Evolutionary conservation across 805 yeast genomes (phyloP), one percentile per base, ranked within the genome.

Genomic region (Pichia nanzhaoensis): DNA sequence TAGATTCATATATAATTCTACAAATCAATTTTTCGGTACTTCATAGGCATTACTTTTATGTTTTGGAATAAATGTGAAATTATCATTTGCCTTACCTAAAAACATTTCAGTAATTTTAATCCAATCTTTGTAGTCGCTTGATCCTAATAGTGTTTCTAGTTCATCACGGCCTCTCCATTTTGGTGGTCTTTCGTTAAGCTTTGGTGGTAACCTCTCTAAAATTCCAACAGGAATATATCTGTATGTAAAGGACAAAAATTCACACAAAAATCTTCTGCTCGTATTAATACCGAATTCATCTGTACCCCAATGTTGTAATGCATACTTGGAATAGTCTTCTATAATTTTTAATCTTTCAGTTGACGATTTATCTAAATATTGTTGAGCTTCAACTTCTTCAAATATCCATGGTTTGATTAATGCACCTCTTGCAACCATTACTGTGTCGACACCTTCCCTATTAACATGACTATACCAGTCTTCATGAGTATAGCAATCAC

Each of bases 381-480:
- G 98, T 56, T 81, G 79, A 6, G 91, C 72, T 47, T 91, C 95
- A 46, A 93, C 77, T 66, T 93, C 99, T 68, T 93, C 97, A 55
- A 91, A 93, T 42, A 93, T 86, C 99, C 99, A 93, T 31, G 99
- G 99, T 66, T 93, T 93, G 61, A 93, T 90, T 52, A 93, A 74
- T 2, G 98, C 98, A 45, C 98, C 99, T 58, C 99, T 77, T 3
- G 98, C 99, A 44, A 93, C 87, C 97, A 95, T 93, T 16, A 89
- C 95, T 27, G 93, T 80, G 66, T 93, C 99, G 47, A 91, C 80
- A 19, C 84, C 84, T 27, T 76, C 76, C 39, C 79, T 75, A 22
- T 68, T 64, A 35, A 81, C 70, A 10, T 84, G 89, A 30, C 70
- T 72, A 63, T 87, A 76, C 95, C 96, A 93, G 60, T 93, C 98